Evolutionary conservation across 2,329 filamentous ascomycete species (phyloP), one percentile per base, ranked within the genome.

Genomic region (Metarhizium guizhouense): DNA sequence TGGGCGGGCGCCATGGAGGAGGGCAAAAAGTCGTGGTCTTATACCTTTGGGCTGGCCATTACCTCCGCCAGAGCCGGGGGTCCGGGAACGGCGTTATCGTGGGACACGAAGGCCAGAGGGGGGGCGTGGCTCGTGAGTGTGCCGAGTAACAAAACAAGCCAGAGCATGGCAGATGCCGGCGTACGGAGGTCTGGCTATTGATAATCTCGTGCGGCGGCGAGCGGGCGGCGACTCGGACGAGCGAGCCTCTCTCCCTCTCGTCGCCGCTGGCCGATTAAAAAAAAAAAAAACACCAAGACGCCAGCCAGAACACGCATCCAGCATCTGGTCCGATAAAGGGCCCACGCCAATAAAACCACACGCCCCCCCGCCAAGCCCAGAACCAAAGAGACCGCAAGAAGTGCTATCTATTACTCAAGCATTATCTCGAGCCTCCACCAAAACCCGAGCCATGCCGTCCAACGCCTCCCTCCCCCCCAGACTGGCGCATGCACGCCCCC

Each of bases 401-500:
- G 16, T 47, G 47, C 54, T 47, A 55, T 54, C 52, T 54, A 54
- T 54, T 54, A 54, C 52, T 40, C 45, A 47, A 25, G 16, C 52
- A 43, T 54, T 45, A 54, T 45, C 47, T 43, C 34, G 16, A 29
- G 20, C 13, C 4, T 30, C 58, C 56, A 55, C 58, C 53, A 48
- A 55, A 54, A 47, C 54, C 54, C 58, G 58, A 55, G 49, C 47
- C 54, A 60, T 54, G 59, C 59, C 59, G 59, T 56, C 14, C 43
- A 25, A n/a, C 47, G 8, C 38, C 45, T 20, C 43, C 20, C 5
- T 51, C 42, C 25, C n/a, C 20, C 52, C 25, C 45, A 25, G 47
- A 45, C 47, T n/a, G 11, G 20, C 49, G 34, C 49, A 47, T 47
- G 45, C 47, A 42, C 25, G 47, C 51, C 51, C 51, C 42, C 49